Evolutionary conservation across 352 stramenopile genomes (phyloP), one percentile per base, ranked within the genome.

Genomic region (Pythium aphanidermatum): DNA sequence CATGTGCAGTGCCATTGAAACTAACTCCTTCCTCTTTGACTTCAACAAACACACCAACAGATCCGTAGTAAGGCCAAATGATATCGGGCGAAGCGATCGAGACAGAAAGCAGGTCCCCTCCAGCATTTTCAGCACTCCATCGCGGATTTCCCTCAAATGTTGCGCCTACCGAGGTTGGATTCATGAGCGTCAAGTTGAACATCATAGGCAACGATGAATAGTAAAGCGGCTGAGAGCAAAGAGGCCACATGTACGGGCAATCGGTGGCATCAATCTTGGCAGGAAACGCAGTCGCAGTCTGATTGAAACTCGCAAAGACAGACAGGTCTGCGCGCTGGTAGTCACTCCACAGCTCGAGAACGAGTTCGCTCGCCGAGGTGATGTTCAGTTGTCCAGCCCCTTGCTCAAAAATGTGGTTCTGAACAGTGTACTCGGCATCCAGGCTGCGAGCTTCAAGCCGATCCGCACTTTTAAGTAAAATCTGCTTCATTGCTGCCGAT

Each of bases 401-500:
- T 60, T 95, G 84, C 58, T 94, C 84, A 44, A 91, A 94, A 26
- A 94, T 75, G 38, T 91, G 75, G 42, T 86, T 84, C 48, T 74
- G 71, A 46, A 81, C 59, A 0, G 74, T 58, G 39, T 72, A 63
- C 1, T 73, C 64, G 10, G 60, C 50, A 5, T 51, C 37, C 21
- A 78, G 43, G 7, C 55, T 45, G 7, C 55, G 63, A 20, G 70
- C 53, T 25, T 60, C 47, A 12, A 85, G 36, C 28, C 58, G 60
- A 12, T 83, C 65, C 7, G 78, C 72, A 38, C 67, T 85, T 42
- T 71, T 33, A 13, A 83, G 49, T 9, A 91, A 46, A 16, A 91
- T 68, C 39, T 84, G 73, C 42, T 91, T 91, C 41, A 88, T 60
- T 5, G 73, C 81, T 16, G 73, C 75, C 23, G 75, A 70, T 24